These are phyloP conservation scores for Aspergillus felis DNA, from an alignment of 2,329 filamentous ascomycete genomes.

Conservation along the genomic window DNA sequence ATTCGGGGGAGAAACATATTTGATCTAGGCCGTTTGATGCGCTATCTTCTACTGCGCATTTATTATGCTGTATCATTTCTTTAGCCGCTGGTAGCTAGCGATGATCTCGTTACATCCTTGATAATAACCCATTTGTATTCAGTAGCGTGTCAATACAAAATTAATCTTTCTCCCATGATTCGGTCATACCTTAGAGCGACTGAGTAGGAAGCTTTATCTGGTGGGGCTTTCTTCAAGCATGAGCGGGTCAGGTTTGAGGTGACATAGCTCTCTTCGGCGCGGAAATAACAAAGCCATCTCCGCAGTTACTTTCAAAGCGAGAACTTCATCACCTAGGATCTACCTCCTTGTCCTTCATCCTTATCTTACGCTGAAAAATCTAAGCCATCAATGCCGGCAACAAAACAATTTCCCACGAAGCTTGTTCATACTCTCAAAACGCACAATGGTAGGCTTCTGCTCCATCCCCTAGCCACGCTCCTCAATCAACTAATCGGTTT, in stretches of 20 bases:
- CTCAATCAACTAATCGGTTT: not conserved
- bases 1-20: conserved; percentile 29
- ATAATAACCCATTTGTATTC: conserved; percentile 41
- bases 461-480: not conserved
- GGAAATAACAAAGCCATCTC: conserved; percentile 1
- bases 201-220: not conserved
- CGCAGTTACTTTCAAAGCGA: not conserved
- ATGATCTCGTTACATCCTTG: conserved; percentile 38
- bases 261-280: conserved; percentile 1
- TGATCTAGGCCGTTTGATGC: conserved; percentile 13
- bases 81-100: conserved; percentile 41
- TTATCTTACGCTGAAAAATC: no score
- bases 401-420: conserved; percentile 35
- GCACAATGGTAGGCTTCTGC: conserved; percentile 36
- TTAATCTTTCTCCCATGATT: conserved; percentile 24
- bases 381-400: conserved; percentile 21
- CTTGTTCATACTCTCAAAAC: conserved; percentile 43
- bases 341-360: not conserved
- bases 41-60: conserved; percentile 23
- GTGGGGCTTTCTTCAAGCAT: not conserved
- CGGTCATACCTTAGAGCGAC: not conserved
- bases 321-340: not conserved
- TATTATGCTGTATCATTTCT: conserved; percentile 31
- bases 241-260: not conserved
- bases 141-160: conserved; percentile 38